Evolutionary conservation across 805 yeast species (phyloP).

Genomic region (Kregervanrija pseudodelftensis): DNA sequence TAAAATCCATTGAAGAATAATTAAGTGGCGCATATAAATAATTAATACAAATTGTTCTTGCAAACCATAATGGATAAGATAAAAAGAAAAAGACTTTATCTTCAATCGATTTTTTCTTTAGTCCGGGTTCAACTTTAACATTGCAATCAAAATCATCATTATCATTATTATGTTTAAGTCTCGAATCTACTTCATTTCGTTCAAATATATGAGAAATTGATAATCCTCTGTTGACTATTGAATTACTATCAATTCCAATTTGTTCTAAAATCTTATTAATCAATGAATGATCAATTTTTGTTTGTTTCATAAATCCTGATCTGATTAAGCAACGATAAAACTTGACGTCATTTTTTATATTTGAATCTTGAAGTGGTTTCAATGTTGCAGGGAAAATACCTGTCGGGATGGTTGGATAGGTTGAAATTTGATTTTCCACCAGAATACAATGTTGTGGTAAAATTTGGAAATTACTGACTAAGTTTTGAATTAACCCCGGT

Average conservation of each 20-base stretch:
- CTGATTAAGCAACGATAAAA: constrained; percentile 42
- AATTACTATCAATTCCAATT: background rate
- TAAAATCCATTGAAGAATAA: too few species aligned
- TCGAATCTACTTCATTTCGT: constrained; percentile 15
- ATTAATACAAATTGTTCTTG: too few species aligned
- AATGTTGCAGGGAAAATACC: constrained; percentile 32
- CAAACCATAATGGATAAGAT: too few species aligned
- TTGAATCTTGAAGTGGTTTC: constrained; percentile 30
- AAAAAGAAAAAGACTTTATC: too few species aligned
- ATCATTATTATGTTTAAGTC: background rate
- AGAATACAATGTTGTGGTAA: constrained; percentile 40
- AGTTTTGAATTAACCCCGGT: constrained; percentile 33
- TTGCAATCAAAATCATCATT: too few species aligned
- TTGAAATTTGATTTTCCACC: constrained; percentile 34
- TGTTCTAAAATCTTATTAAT: constrained; percentile 16
- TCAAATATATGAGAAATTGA: constrained; percentile 24
- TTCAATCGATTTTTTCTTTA: too few species aligned
- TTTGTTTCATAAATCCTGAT: constrained; percentile 43
- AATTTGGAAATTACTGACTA: constrained; percentile 35
- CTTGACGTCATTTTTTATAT: constrained; percentile 27
- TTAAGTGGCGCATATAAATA: too few species aligned
- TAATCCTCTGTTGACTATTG: constrained; percentile 4
- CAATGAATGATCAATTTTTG: constrained; percentile 15
- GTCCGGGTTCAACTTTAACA: too few species aligned
- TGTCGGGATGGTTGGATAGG: constrained; percentile 34